Evolutionary conservation across 2,329 filamentous ascomycete species (phyloP), one percentile per base, ranked within the genome.

Genomic region (Cadophora sp.): DNA sequence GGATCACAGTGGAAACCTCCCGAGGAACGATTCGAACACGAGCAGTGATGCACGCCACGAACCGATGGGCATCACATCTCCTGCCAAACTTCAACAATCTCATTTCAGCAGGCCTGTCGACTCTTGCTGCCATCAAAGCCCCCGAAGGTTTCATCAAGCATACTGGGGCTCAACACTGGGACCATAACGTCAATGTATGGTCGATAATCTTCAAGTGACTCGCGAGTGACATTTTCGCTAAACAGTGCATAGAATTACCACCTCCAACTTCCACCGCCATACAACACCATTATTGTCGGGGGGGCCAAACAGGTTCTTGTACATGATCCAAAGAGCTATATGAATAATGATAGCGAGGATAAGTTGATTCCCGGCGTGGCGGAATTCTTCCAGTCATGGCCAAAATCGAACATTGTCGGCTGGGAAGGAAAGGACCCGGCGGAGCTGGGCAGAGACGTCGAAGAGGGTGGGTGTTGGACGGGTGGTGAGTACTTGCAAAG

Each of bases 191-290:
- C 29, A 58, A 58, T 12, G 55, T 58, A 58, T 24, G 55, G 31
- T 58, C 11, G 14, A 3, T 37, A 11, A 12, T 5, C 24, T 37
- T n/a, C 12, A 31, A 58, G 9, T 16, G 19, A 34, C 29, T 19
- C n/a, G n/a, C n/a, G 53, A 56, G 14, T n/a, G n/a, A n/a, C 40
- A 8, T 11, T 26, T 24, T 22, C 7, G 22, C 31, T 40, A 12
- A 34, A 26, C 16, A 56, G 19, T 4, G 22, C 7, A 2, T 29
- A 58, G 29, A 37, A 58, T 14, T 58, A 58, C 31, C 55, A 58
- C 55, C 55, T 58, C 29, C 55, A 58, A 37, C 55, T 58, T 19
- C 55, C 55, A 22, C 55, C 29, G 3, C 29, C 55, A 5, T 58
- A 37, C 31, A 58, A 37, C 22, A 37, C 29, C 31, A 58, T 58